phyloP scores from a whole-genome alignment of 371 early-diverging fungal species.

The Mucor indicus region DNA sequence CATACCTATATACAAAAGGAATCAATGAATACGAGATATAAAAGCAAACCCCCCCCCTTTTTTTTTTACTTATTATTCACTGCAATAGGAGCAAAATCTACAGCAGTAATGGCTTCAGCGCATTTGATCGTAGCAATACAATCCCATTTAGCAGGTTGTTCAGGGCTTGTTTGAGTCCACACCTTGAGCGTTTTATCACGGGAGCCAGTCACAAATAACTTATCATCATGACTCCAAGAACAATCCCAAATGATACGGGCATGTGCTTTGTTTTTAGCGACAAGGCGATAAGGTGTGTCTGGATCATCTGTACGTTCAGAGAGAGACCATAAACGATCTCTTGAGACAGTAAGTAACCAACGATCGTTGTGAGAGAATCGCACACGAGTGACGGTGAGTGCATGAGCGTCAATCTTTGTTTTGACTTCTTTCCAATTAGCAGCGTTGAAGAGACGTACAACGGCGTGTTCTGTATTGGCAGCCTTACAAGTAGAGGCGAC shows the following conservation, averaged over 20 bases:
- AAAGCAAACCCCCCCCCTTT: too few species aligned
- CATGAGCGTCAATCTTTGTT: slow-evolving; percentile 67
- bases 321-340: slow-evolving; percentile 90
- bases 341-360: slow-evolving; percentile 75
- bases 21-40: slow-evolving; percentile 1
- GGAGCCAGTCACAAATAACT: slow-evolving; percentile 85
- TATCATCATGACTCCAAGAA: slow-evolving; percentile 77
- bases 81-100: slow-evolving; percentile 69
- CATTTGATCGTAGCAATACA: slow-evolving; percentile 63
- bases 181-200: slow-evolving; percentile 89
- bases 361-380: slow-evolving; percentile 74
- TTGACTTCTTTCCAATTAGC: slow-evolving; percentile 70
- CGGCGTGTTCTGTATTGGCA: slow-evolving; percentile 73
- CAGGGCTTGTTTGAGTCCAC: slow-evolving; percentile 52
- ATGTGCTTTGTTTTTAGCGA: slow-evolving; percentile 76
- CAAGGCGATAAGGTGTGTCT: slow-evolving; percentile 57
- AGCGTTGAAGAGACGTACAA: slow-evolving; percentile 71
- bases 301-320: slow-evolving; percentile 55
- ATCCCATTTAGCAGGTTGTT: slow-evolving; percentile 20
- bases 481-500: slow-evolving; percentile 87
- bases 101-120: slow-evolving; percentile 73
- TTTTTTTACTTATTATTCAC: slow-evolving; percentile 36
- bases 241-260: slow-evolving; percentile 94
- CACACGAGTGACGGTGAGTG: slow-evolving; percentile 83
- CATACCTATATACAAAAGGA: slow-evolving; percentile 45